These are phyloP conservation scores for Zopfochytrium polystomum DNA, from an alignment of 371 early-diverging fungal species.

Conservation along the genomic window DNA sequence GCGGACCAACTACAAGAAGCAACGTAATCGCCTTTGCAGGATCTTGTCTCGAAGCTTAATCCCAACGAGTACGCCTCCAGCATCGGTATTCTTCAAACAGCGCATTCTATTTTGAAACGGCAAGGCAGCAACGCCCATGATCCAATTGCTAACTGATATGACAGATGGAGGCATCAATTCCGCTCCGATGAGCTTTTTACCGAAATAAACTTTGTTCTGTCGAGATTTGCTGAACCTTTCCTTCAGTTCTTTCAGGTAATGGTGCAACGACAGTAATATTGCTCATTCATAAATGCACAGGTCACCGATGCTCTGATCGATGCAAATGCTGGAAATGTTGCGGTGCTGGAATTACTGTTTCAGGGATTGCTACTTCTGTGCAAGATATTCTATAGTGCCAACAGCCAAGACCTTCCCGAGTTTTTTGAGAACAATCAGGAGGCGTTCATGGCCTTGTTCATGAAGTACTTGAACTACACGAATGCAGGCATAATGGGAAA, in stretches of 20 bases:
- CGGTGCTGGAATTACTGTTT: constrained; percentile 66
- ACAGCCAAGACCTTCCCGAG: constrained; percentile 93
- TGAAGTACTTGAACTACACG: constrained; percentile 77
- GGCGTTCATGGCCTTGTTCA: constrained; percentile 72
- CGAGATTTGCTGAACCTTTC: constrained; percentile 76
- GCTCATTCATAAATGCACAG: constrained; percentile 33
- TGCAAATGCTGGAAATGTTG: constrained; percentile 57
- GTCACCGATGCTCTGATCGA: constrained; percentile 77
- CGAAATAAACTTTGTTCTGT: constrained; percentile 89
- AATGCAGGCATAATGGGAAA: constrained; percentile 69
- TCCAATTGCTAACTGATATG: no score
- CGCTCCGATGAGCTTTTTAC: constrained; percentile 72
- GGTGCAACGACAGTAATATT: neutral
- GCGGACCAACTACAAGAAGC: constrained; percentile 1
- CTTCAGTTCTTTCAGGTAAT: constrained; percentile 70
- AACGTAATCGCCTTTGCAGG: constrained; percentile 40
- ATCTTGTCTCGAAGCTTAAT: constrained; percentile 73
- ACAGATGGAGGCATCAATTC: constrained; percentile 84
- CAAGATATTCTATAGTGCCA: constrained; percentile 87
- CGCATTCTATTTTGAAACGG: constrained; percentile 91
- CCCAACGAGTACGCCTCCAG: constrained; percentile 75
- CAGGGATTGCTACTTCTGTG: constrained; percentile 72
- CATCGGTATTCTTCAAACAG: constrained; percentile 87
- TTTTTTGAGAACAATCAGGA: constrained; percentile 90
- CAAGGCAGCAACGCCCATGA: constrained; percentile 29